Evolutionary conservation across 2,329 filamentous ascomycete species (phyloP), one percentile per base, ranked within the genome.

Genomic region (Exophiala oligosperma): DNA sequence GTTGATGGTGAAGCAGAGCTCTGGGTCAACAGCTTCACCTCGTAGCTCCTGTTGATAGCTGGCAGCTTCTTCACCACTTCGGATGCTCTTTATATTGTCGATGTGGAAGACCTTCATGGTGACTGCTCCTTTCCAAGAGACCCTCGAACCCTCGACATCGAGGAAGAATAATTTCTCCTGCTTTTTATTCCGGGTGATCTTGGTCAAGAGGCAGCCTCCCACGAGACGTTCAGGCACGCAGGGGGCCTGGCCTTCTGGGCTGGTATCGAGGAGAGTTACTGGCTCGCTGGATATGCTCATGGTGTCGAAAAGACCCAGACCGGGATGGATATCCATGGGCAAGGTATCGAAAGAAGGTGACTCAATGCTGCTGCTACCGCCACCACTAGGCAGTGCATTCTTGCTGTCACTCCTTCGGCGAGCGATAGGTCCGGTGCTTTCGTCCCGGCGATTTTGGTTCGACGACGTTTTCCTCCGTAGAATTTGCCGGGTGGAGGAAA

Each of bases 1-100:
- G 53, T 96, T 84, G 64, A 99, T 91, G 28, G 92, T 95, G 69
- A 97, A 93, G 84, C 92, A 96, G 12, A 85, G 84, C 6, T 81
- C 76, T 67, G 92, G 88, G 40, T 86, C 83, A 4, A 84, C 77
- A 52, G 87, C 83, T 0, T 87, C 77, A 23, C 94, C 78, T 40
- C 86, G 84, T 69, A 89, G 90, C 72, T 97, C 92, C 67, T 93
- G 86, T 43, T 91, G 88, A 71, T 96, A 96, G 71, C 96, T 93
- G 57, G 90, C 86, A 17, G 93, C 91, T 70, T 97, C 91, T 11
- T 84, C 83, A 17, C 91, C 92, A 35, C 87, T 85, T 62, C 92
- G 87, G 49, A 97, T 92, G 69, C 96, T 92, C 69, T 90, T 89
- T 68, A 99, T 93, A 71, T 97, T 92, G 69, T 99, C 94, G 62